phyloP scores from a whole-genome alignment of 768 basidiomycete genomes.

The Lenzites betulinus region DNA sequence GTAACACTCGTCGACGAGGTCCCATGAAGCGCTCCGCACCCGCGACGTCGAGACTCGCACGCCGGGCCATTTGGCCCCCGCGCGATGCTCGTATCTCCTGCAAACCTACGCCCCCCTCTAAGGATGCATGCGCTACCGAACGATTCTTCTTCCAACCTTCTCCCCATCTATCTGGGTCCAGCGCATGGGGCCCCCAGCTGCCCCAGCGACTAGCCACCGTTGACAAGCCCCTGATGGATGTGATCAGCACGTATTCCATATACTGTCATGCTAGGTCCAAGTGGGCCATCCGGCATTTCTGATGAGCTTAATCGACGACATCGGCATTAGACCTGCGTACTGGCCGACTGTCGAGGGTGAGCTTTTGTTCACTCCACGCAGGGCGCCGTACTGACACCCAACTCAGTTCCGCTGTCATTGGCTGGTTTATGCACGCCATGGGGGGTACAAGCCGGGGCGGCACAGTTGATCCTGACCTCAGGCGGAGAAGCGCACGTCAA shows the following conservation, averaged over 20 bases:
- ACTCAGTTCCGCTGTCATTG: neutral
- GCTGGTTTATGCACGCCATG: neutral
- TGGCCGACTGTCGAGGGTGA: neutral
- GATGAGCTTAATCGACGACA: constrained; percentile 9
- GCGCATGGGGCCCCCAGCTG: neutral
- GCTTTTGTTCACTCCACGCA: neutral
- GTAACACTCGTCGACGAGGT: neutral
- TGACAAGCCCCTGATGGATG: neutral
- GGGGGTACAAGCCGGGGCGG: neutral
- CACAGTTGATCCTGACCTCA: neutral
- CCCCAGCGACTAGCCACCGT: neutral
- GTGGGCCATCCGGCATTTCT: constrained; percentile 1
- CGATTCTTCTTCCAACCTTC: neutral
- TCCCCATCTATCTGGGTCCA: neutral
- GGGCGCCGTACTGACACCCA: neutral
- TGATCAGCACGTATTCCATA: constrained; percentile 7
- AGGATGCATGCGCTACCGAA: neutral
- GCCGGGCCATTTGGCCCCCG: constrained; percentile 1
- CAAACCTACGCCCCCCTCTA: neutral
- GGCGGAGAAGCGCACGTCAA: neutral
- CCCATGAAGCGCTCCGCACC: neutral
- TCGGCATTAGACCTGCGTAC: neutral
- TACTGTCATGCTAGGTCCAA: neutral
- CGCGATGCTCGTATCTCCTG: constrained; percentile 2
- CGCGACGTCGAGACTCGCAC: constrained; percentile 1